Evolutionary conservation across 768 basidiomycete genomes (phyloP), one percentile per base, ranked within the genome.

Genomic region (Boletus speciosus): DNA sequence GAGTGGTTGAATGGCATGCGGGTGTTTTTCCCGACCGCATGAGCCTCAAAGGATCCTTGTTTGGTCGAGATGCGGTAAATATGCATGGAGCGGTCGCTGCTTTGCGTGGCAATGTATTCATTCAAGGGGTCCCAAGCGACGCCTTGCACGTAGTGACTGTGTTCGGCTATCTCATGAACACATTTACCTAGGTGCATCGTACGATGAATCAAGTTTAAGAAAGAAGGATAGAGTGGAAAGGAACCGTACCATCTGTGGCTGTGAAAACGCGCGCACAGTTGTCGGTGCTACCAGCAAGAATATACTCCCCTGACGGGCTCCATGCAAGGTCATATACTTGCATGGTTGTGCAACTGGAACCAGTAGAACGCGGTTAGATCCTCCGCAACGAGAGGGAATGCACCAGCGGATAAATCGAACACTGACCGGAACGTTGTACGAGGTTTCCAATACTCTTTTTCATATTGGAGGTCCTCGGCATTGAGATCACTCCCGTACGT

Each of bases 51-150:
- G 8, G 76, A 71, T n/a, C 91, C 90, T 42, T 87, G 81, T 54
- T 88, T 88, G 52, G 82, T 82, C 8, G 83, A 82, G 60, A 98
- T 84, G 57, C 82, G 81, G 72, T 98, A 93, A 61, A 99, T 85
- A 68, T 98, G 93, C 83, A 98, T 96, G 21, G 93, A 89, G 43
- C 96, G 81, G 71, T 99, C 97, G 64, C 88, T 92, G 70, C 91
- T 93, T 67, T 99, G 97, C 0, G 97, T 98, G 4, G 97, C 95
- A 56, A 99, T 91, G 66, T 90, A 98, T 70, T 97, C 93, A 69
- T 96, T 94, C 62, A 97, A 73, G 1, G 97, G 97, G 61, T 99
- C 97, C 97, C 97, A 99, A 0, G 96, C 92, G 29, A 98, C 97
- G 9, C 97, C 97, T 75, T 99, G 97, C 0, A 99, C 97, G 66